Evolutionary conservation across 148 eudicot species (phyloP), one percentile per base, ranked within the genome.

Genomic region (Spergularia bocconei): DNA sequence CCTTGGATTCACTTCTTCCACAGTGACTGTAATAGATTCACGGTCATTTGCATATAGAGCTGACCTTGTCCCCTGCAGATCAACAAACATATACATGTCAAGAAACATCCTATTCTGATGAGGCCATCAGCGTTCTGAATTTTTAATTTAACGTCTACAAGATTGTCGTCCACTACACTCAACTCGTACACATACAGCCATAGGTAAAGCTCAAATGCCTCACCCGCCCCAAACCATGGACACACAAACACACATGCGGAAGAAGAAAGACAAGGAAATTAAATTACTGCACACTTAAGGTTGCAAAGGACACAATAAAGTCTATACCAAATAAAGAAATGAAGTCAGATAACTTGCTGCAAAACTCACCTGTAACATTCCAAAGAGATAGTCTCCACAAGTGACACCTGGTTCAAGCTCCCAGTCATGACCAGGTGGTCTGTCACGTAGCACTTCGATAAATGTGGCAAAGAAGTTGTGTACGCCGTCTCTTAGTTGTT

Each of bases 391-490:
- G 83, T 96, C 99, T 69, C 99, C 99, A 67, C 97, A 96, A 19
- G 99, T 96, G 75, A 96, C 99, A 66, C 99, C 99, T 29, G 99
- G 98, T 82, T 96, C 99, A 77, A 96, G 99, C 86, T 96, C 99
- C 98, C 99, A 96, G 81, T 96, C 99, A 84, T 91, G 98, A 86
- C 99, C 99, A 78, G 97, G 98, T 71, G 98, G 98, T 76, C 98
- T 90, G 81, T 96, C 99, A 77, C 97, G 97, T 25, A 96, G 79
- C 44, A 96, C 99, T 86, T 96, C 99, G 53, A 92, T 96, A 80
- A 96, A 96, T 59, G 98, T 96, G 64, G 74, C 99, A 75, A 96
- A 96, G 84, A 96, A 96, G 88, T 96, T 96, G 88, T 88, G 99
- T 52, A 96, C 98, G 20, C 99, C 99, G 1, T 96, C 99, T 83